Percentiles rank a stretch among this genome's conserved stretches.
These are phyloP conservation scores for Zoysia pacifica DNA, from an alignment of 176 grass and related monocot genomes.

Conservation along the genomic window DNA sequence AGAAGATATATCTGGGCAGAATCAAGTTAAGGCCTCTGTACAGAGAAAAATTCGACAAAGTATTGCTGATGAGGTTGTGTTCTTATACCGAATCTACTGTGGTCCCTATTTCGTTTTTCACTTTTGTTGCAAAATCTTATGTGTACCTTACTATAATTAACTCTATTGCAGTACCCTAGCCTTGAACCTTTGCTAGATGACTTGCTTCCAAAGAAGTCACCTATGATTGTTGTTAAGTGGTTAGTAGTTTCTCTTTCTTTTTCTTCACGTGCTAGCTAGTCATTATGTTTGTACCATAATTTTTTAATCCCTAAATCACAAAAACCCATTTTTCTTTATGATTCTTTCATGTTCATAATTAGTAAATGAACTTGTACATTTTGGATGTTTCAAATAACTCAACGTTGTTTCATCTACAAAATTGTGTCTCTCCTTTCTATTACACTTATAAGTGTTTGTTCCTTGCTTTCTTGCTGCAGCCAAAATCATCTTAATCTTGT, in stretches of 20 bases:
- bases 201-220: constrained; percentile 86
- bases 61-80: constrained; percentile 79
- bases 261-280: background rate
- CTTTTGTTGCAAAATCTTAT: background rate
- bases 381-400: constrained; percentile 1
- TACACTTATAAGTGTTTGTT: constrained; percentile 5
- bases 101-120: background rate
- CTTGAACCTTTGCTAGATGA: constrained; percentile 94
- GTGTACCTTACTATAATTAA: constrained; percentile 23
- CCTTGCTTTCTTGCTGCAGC: constrained; percentile 47
- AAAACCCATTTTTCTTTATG: background rate
- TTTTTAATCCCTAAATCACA: constrained; percentile 3
- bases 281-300: constrained; percentile 1
- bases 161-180: constrained; percentile 71
- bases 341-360: constrained; percentile 5
- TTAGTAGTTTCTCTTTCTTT: constrained; percentile 36
- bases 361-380: background rate
- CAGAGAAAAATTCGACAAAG: constrained; percentile 87
- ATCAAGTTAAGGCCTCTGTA: constrained; percentile 96
- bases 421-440: background rate
- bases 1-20: constrained; percentile 95
- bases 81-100: background rate
- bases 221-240: constrained; percentile 94
- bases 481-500: constrained; percentile 99
- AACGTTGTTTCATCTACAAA: background rate